These are phyloP conservation scores for Candida sojae DNA, from an alignment of 1,139 yeast species.

Conservation along the genomic window DNA sequence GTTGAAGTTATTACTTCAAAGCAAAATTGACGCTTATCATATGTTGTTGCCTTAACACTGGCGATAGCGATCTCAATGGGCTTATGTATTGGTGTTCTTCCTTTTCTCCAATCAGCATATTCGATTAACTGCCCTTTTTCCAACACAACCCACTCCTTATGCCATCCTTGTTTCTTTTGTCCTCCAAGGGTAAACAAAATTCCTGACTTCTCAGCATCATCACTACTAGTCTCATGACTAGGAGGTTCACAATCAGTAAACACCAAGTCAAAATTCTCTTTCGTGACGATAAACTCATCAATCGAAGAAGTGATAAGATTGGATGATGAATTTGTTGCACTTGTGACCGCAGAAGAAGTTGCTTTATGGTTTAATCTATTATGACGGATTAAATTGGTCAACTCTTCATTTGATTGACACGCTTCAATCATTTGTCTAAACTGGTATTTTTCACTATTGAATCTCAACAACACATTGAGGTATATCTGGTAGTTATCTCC, in stretches of 20 bases:
- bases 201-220: constrained; percentile 47
- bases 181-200: constrained; percentile 71
- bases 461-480: constrained; percentile 36
- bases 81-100: constrained; percentile 59
- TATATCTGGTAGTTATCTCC: constrained; percentile 33
- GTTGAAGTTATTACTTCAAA: constrained; percentile 76
- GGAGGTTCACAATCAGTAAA: constrained; percentile 21
- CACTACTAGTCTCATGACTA: constrained; percentile 14
- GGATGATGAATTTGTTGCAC: constrained; percentile 4
- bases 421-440: constrained; percentile 48
- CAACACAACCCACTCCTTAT: constrained; percentile 84
- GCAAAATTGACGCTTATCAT: constrained; percentile 57
- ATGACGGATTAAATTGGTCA: constrained; percentile 33
- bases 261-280: constrained; percentile 35
- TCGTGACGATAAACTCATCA: constrained; percentile 22
- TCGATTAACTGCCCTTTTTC: constrained; percentile 68
- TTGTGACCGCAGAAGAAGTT: constrained; percentile 10
- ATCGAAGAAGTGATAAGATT: constrained; percentile 13
- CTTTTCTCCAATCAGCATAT: constrained; percentile 81
- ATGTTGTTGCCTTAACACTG: constrained; percentile 55
- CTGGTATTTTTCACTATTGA: constrained; percentile 45
- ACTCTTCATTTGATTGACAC: constrained; percentile 42
- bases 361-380: constrained; percentile 27
- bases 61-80: constrained; percentile 79
- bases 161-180: constrained; percentile 82